phyloP scores from a whole-genome alignment of 805 yeast species.

The Kregervanrija pseudodelftensis region DNA sequence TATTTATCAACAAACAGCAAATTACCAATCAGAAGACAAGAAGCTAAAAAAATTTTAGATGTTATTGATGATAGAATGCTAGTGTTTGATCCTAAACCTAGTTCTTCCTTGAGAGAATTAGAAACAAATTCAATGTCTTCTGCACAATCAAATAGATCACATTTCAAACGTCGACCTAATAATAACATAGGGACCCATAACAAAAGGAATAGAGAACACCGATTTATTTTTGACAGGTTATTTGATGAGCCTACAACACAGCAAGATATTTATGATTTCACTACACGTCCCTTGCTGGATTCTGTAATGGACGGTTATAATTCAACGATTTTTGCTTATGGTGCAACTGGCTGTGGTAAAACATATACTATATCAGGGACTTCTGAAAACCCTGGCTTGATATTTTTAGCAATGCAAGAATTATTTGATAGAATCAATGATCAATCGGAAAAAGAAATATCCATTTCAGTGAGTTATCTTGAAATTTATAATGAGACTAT shows the following conservation, averaged over 20 bases:
- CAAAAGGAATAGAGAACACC: conserved; percentile 58
- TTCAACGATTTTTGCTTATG: conserved; percentile 91
- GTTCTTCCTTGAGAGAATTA: too few relatives aligned
- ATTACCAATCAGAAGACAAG: conserved; percentile 21
- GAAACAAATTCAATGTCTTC: neutral
- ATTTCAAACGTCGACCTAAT: too few relatives aligned
- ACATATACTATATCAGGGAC: conserved; percentile 85
- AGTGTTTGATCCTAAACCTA: conserved; percentile 62
- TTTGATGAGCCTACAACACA: conserved; percentile 66
- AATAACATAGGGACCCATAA: conserved; percentile 21
- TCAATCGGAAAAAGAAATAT: conserved; percentile 43
- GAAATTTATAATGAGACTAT: conserved; percentile 92
- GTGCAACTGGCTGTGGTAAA: conserved; percentile 98
- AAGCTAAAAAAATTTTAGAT: conserved; percentile 62
- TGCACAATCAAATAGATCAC: neutral
- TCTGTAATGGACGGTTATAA: conserved; percentile 78
- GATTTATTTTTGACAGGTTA: conserved; percentile 74
- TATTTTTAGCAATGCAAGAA: conserved; percentile 71
- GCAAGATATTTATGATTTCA: conserved; percentile 54
- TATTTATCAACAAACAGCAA: neutral
- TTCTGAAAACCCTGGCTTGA: conserved; percentile 67
- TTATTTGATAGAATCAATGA: conserved; percentile 57
- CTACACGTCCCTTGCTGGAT: conserved; percentile 68
- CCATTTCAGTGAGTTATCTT: conserved; percentile 62
- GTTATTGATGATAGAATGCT: conserved; percentile 83